Evolutionary conservation across 768 basidiomycete species (phyloP).

Genomic region (Austroboletus eburneus): DNA sequence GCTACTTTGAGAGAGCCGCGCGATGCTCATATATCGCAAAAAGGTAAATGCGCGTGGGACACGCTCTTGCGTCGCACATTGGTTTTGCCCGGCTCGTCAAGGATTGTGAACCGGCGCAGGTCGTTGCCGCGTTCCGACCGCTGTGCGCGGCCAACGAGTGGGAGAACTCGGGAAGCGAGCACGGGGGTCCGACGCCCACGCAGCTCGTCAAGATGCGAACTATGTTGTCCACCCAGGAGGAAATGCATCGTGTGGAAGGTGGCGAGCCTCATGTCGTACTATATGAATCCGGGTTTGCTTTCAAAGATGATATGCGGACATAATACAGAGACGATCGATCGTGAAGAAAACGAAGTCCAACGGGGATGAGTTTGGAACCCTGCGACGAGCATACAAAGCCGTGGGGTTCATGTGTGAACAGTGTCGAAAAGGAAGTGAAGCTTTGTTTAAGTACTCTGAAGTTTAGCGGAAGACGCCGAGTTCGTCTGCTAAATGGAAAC

Average conservation of each 20-base stretch:
- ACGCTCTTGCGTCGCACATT: not conserved
- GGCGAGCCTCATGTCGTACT: not conserved
- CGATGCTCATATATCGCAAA: not conserved
- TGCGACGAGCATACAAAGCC: too few species aligned
- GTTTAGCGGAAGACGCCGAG: too few species aligned
- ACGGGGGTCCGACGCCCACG: not conserved
- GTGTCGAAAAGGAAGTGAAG: too few species aligned
- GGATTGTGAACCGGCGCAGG: not conserved
- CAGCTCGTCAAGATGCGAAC: not conserved
- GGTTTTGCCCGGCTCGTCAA: not conserved
- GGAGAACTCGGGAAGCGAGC: not conserved
- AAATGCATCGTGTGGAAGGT: not conserved
- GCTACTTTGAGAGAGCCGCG: not conserved
- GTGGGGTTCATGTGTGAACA: too few species aligned
- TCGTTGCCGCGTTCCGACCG: not conserved
- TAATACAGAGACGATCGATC: too few species aligned
- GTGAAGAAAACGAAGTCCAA: too few species aligned
- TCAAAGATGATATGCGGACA: too few species aligned
- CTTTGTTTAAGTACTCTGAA: too few species aligned
- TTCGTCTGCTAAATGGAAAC: too few species aligned
- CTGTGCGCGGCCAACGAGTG: not conserved
- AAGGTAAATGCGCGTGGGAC: not conserved
- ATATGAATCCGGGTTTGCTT: not conserved
- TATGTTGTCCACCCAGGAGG: conserved; percentile 5
- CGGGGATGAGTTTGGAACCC: too few species aligned